Percentiles rank a stretch among this genome's conserved stretches.
Evolutionary conservation across 208 protist genomes (phyloP).

Genomic region (Trypanosoma avium): DNA sequence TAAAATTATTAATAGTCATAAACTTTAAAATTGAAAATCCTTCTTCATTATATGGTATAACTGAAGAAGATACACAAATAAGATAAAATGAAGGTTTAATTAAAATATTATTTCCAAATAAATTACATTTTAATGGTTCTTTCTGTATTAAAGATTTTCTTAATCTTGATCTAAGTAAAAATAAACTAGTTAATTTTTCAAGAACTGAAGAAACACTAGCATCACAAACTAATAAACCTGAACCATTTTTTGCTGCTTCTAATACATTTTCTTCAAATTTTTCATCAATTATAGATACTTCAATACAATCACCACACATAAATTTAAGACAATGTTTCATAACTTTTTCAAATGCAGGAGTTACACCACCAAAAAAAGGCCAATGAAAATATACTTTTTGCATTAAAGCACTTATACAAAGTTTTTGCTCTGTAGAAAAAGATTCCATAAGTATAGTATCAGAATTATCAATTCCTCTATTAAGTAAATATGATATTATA

Average conservation of each 20-base stretch:
- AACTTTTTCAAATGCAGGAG: slow-evolving; percentile 38
- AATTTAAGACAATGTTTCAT: slow-evolving; percentile 45
- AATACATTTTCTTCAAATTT: slow-evolving; percentile 41
- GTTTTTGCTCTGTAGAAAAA: slow-evolving; percentile 32
- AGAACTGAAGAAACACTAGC: slow-evolving; percentile 30
- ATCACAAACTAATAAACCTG: slow-evolving; percentile 75
- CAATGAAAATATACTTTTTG: slow-evolving; percentile 50
- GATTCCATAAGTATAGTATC: slow-evolving; percentile 38
- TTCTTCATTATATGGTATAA: slow-evolving; percentile 15
- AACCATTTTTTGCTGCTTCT: slow-evolving; percentile 47
- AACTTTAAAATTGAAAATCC: slow-evolving; percentile 1
- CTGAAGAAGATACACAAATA: slow-evolving; percentile 43
- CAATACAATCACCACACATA: slow-evolving; percentile 50
- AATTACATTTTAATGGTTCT: not conserved
- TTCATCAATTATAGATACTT: slow-evolving; percentile 48
- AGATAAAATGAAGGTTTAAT: slow-evolving; percentile 62
- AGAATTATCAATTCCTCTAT: slow-evolving; percentile 38
- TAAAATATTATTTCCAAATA: slow-evolving; percentile 44
- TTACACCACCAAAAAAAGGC: slow-evolving; percentile 62
- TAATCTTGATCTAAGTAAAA: slow-evolving; percentile 22
- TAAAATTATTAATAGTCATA: slow-evolving; percentile 31
- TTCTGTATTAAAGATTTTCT: not conserved
- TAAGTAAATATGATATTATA: slow-evolving; percentile 47
- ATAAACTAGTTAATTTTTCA: slow-evolving; percentile 31
- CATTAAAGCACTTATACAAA: slow-evolving; percentile 27